phyloP scores from a whole-genome alignment of 2,329 filamentous ascomycete genomes.

The Cladosporium sp. region DNA sequence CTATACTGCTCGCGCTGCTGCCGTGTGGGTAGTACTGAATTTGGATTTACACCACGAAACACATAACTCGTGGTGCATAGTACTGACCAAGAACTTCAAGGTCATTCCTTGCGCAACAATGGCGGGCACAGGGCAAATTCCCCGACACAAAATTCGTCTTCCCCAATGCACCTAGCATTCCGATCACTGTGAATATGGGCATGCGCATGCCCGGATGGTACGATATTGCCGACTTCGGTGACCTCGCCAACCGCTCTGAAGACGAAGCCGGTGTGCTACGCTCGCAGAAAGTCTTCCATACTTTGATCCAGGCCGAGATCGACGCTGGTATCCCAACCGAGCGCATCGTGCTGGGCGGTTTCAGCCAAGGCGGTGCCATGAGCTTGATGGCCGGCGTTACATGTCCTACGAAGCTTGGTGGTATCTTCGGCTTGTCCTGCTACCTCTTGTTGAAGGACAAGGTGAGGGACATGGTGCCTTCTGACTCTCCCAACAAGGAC shows the following conservation, averaged over 20 bases:
- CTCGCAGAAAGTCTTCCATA: constrained; percentile 74
- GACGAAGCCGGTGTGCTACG: constrained; percentile 73
- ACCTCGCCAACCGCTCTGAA: constrained; percentile 51
- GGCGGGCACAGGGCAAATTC: constrained; percentile 75
- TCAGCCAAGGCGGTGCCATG: constrained; percentile 86
- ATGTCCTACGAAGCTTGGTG: constrained; percentile 71
- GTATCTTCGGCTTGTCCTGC: constrained; percentile 80
- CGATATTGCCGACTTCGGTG: constrained; percentile 62
- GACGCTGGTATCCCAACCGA: constrained; percentile 76
- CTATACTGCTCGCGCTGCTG: neutral
- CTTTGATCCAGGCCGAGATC: constrained; percentile 77
- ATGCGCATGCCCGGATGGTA: constrained; percentile 87
- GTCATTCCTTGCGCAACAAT: constrained; percentile 81
- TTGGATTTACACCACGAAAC: neutral
- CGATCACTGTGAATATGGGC: constrained; percentile 69
- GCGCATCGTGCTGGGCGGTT: constrained; percentile 82
- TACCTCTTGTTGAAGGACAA: constrained; percentile 74
- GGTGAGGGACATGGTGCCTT: constrained; percentile 57
- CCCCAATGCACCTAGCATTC: constrained; percentile 83
- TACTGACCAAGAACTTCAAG: constrained; percentile 38
- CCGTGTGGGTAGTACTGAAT: neutral
- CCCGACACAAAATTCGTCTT: constrained; percentile 92
- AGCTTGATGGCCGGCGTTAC: constrained; percentile 79
- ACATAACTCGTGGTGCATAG: neutral
- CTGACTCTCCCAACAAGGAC: constrained; percentile 50